Evolutionary conservation across 192 early-diverging fungal genomes (phyloP), one percentile per base, ranked within the genome.

Genomic region (Coemansia reversa): DNA sequence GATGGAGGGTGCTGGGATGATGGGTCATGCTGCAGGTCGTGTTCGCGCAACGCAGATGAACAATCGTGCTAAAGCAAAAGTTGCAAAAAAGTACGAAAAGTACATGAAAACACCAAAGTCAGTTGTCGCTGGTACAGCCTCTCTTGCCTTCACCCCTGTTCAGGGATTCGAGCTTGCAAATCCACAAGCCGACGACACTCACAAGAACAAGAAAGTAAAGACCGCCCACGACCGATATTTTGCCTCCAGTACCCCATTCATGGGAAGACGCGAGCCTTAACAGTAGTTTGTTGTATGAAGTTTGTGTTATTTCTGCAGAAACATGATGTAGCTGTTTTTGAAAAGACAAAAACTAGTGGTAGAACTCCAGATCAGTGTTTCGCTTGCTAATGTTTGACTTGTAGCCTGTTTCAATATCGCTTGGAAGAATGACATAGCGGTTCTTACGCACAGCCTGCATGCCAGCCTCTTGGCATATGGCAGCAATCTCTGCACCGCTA

Each of bases 371-470:
- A 74, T 97, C 93, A 14, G 86, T 91, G 78, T 97, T 95, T 33
- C 85, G 85, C 84, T 97, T 97, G 89, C 96, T 97, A 55, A 97
- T 93, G 62, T 95, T 95, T 54, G 90, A 85, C 73, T 90, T 90
- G 85, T 98, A 97, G 24, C 92, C 97, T 76, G 94, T 96, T 77
- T 99, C 97, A 60, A 99, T 81, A 75, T 99, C 97, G 72, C 95
- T 94, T 64, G 89, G 84, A 30, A 97, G 73, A 65, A 97, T 91
- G 19, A 97, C 93, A 75, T 98, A 99, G 58, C 95, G 90, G 79
- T 98, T 98, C 83, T 94, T 95, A 67, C 96, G 86, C 55, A 98
- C 96, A 28, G 96, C 96, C 67, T 93, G 94, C 93, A 97, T 96
- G 63, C 96, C 96, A 22, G 95, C 97, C 70, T 95, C 93, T 67